Conservation (phyloP, 768 basidiomycete genomes). For the Udeniomyces megalosporus region DNA sequence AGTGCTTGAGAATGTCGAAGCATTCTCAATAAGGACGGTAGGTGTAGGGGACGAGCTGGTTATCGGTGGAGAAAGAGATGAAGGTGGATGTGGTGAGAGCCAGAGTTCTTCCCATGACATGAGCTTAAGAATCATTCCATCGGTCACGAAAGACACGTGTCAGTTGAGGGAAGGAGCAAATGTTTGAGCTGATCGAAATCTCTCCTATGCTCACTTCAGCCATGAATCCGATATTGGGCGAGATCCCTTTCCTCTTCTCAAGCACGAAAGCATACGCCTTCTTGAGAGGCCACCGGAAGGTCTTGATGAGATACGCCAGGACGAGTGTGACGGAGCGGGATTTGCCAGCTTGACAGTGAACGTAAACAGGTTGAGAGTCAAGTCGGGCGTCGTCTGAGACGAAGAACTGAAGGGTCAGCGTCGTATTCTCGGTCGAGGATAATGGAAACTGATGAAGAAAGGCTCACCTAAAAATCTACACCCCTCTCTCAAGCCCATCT, state of each 20-base stretch:
- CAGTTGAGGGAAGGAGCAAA: no score
- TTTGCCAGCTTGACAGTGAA: slow-evolving; percentile 93
- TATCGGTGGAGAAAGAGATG: no score
- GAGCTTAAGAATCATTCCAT: no score
- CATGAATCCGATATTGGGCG: slow-evolving; percentile 94
- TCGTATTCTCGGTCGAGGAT: neutral
- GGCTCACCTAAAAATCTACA: slow-evolving; percentile 71
- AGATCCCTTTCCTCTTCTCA: slow-evolving; percentile 83
- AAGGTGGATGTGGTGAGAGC: no score
- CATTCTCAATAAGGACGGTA: no score
- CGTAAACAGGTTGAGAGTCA: slow-evolving; percentile 76
- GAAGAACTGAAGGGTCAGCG: neutral
- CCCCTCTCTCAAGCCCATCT: slow-evolving; percentile 60
- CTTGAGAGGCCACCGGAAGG: slow-evolving; percentile 89
- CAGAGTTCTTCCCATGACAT: no score
- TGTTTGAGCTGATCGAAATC: no score
- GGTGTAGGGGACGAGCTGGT: no score
- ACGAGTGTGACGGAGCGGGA: slow-evolving; percentile 91
- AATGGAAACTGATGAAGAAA: neutral
- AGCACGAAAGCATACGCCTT: slow-evolving; percentile 81
- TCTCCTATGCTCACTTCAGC: slow-evolving; percentile 82
- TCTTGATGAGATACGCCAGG: slow-evolving; percentile 92
- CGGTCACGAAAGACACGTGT: no score
- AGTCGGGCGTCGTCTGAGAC: slow-evolving; percentile 70
- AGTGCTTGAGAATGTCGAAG: no score